Evolutionary conservation across 768 basidiomycete species (phyloP), one percentile per base, ranked within the genome.

Genomic region (Boletus sp.): DNA sequence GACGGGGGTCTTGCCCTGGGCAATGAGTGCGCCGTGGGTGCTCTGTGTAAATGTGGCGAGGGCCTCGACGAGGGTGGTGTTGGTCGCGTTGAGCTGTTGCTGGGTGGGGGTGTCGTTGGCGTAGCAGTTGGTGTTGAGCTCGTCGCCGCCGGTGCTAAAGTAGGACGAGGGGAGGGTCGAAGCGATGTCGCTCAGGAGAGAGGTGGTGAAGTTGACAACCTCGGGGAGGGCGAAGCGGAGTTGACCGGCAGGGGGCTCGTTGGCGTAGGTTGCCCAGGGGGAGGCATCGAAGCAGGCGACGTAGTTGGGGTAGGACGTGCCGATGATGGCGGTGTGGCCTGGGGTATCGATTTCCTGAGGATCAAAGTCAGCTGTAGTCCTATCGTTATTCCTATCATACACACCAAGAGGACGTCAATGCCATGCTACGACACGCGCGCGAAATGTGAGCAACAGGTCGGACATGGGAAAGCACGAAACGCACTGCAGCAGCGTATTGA

Each of bases 111-210:
- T 63, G 64, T 93, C 91, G 19, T 85, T 65, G 2, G 67, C 65
- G 60, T 90, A 92, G 66, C 88, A 90, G 14, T 75, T 75, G 3
- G 70, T 66, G 55, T 93, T 92, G 55, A 93, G 65, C 61, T 93
- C 90, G 58, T 93, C 92, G 0, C 93, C 92, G 0, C 93, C 93
- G 0, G 90, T 89, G 58, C 82, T 81, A 60, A 94, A 84, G 56
- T 89, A 75, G n/a, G 63, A 75, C 3, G 83, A 82, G 0, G 82
- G 80, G 3, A 88, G 66, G 25, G 76, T 72, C 17, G 70, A 64
- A 1, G 85, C 82, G 13, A 83, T 77, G 1, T 80, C 71, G 0
- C 68, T 70, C 62, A 93, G 69, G 14, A 94, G 62, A 8, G 67
- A 69, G 0, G 76, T 65, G 0, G 83, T 81, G 52, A 90, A 93